Percentiles rank a stretch among this genome's conserved stretches.
Conservation (phyloP, 1,284 basidiomycete species). For the Ustilago bromivora region DNA sequence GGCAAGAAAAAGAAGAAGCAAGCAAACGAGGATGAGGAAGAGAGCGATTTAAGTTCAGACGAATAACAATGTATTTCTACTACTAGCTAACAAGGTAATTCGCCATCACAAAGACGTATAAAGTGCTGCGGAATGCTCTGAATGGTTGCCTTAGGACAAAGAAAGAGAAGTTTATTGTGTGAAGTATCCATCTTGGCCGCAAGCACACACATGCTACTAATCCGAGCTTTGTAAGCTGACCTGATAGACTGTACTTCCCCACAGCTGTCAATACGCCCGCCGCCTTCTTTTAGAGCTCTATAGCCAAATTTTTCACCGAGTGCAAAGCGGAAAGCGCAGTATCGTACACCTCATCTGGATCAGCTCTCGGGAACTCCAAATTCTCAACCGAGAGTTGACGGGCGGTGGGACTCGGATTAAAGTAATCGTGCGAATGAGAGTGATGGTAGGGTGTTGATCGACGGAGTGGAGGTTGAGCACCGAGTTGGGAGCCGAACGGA, state of each 20-base stretch:
- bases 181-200: constrained; percentile 17
- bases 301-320: constrained; percentile 12
- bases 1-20: constrained; percentile 23
- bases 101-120: constrained; percentile 13
- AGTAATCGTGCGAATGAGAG: constrained; percentile 2
- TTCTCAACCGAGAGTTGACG: constrained; percentile 13
- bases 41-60: constrained; percentile 24
- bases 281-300: not conserved
- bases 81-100: not conserved
- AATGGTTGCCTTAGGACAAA: constrained; percentile 16
- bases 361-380: constrained; percentile 8
- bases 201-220: constrained; percentile 4
- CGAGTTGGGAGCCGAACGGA: constrained; percentile 28
- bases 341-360: constrained; percentile 12
- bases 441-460: constrained; percentile 21
- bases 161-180: constrained; percentile 4
- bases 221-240: constrained; percentile 10
- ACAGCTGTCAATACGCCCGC: constrained; percentile 6
- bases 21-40: constrained; percentile 8
- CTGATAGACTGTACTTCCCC: constrained; percentile 10
- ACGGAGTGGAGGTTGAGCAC: not conserved
- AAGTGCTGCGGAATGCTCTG: constrained; percentile 14
- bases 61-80: constrained; percentile 3
- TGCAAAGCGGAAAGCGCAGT: constrained; percentile 4
- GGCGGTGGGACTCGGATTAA: constrained; percentile 7